These are phyloP conservation scores for Cordyceps cateniannulata DNA, from an alignment of 2,329 filamentous ascomycete genomes.

Conservation along the genomic window DNA sequence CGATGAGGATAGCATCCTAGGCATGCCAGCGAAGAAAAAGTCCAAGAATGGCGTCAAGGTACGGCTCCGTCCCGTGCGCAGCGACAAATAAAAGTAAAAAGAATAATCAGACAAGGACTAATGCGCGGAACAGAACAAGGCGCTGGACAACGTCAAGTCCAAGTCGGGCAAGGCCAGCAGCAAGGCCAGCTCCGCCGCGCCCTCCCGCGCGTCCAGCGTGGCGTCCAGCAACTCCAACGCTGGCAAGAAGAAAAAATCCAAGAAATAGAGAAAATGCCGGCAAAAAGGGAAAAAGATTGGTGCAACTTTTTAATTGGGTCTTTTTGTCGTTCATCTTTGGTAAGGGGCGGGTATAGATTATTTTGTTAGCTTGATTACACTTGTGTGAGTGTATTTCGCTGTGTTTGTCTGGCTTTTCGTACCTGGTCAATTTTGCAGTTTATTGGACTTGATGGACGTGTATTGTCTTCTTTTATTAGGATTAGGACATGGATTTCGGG, in stretches of 20 bases:
- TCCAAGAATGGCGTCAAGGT: slow-evolving; percentile 84
- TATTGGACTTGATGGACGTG: background rate
- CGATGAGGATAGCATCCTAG: slow-evolving; percentile 73
- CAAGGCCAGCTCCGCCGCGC: slow-evolving; percentile 69
- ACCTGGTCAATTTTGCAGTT: background rate
- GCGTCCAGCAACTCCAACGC: slow-evolving; percentile 58
- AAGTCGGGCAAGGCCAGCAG: slow-evolving; percentile 59
- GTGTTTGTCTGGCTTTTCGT: background rate
- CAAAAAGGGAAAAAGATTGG: background rate
- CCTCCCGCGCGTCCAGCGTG: slow-evolving; percentile 84
- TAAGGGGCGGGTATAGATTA: background rate
- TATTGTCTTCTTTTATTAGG: background rate
- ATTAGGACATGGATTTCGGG: background rate
- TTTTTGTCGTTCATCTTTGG: background rate
- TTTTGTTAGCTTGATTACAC: background rate
- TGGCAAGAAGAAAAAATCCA: slow-evolving; percentile 13
- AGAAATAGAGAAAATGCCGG: background rate
- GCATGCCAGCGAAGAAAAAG: slow-evolving; percentile 92
- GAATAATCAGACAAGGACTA: background rate
- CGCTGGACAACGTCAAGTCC: slow-evolving; percentile 80
- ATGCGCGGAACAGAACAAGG: slow-evolving; percentile 66
- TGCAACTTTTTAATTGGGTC: background rate
- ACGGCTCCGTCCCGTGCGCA: slow-evolving; percentile 25
- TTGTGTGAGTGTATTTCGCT: background rate
- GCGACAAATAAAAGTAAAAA: no score